These are phyloP conservation scores for Apophysomyces variabilis DNA, from an alignment of 371 early-diverging fungal genomes.

Conservation along the genomic window DNA sequence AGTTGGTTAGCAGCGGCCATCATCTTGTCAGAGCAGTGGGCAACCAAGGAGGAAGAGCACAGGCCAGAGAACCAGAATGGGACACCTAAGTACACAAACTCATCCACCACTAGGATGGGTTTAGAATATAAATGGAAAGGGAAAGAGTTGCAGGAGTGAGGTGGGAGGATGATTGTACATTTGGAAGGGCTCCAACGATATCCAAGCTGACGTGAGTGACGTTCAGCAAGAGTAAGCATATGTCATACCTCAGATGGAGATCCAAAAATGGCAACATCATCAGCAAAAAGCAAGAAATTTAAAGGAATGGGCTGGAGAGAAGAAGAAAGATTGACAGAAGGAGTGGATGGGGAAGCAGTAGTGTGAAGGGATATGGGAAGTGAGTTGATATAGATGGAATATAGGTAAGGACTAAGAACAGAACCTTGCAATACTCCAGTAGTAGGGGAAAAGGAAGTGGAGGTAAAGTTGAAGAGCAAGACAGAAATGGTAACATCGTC, in stretches of 20 bases:
- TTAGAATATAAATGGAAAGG: neutral
- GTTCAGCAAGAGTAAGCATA: no score
- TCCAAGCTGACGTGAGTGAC: no score
- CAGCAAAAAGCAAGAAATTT: no score
- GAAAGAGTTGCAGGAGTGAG: no score
- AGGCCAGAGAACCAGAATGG: neutral
- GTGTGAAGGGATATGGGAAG: slow-evolving; percentile 17
- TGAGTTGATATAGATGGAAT: slow-evolving; percentile 31
- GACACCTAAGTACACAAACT: slow-evolving; percentile 2
- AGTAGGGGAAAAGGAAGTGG: slow-evolving; percentile 15
- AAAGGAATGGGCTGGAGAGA: no score
- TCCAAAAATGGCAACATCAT: no score
- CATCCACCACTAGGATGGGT: neutral
- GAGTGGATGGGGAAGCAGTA: neutral
- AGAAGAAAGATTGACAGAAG: no score
- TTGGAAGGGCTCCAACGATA: no score
- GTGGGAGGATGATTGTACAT: no score
- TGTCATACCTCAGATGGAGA: no score
- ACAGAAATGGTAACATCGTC: slow-evolving; percentile 24
- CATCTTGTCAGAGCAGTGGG: neutral
- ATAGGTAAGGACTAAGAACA: slow-evolving; percentile 26
- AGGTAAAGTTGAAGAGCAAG: slow-evolving; percentile 16
- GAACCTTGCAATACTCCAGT: slow-evolving; percentile 34
- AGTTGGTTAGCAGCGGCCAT: no score
- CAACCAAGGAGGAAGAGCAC: neutral